A percentile compares a stretch with the other conserved stretches of the same genome.
These are phyloP conservation scores for Teunomyces tritomae DNA, from an alignment of 805 yeast genomes.

Conservation along the genomic window DNA sequence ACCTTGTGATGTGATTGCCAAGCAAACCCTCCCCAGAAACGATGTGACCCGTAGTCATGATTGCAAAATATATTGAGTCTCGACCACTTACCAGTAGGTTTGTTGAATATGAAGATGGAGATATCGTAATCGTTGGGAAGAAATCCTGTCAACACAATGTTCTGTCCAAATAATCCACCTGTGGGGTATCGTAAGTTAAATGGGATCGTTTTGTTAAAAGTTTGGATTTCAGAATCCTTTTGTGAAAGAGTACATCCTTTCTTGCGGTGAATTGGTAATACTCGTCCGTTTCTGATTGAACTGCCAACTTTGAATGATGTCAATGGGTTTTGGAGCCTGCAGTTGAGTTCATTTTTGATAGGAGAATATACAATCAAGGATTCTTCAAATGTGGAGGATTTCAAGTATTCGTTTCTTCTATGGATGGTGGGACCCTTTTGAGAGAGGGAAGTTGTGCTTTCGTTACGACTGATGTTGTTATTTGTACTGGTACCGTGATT, in stretches of 20 bases:
- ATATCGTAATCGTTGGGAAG: conserved; percentile 46
- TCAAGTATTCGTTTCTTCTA: conserved; percentile 1
- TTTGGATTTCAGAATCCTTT: background rate
- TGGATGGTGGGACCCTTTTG: background rate
- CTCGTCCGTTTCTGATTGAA: conserved; percentile 28
- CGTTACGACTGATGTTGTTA: too few species aligned
- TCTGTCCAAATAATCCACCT: conserved; percentile 65
- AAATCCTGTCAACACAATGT: conserved; percentile 60
- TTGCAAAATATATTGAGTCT: conserved; percentile 52
- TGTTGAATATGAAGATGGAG: conserved; percentile 50
- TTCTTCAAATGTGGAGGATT: conserved; percentile 8
- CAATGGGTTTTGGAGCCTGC: conserved; percentile 27
- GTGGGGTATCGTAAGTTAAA: conserved; percentile 52
- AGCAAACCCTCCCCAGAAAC: conserved; percentile 65
- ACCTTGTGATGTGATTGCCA: conserved; percentile 81
- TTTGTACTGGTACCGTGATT: conserved; percentile 2
- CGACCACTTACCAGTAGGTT: conserved; percentile 62
- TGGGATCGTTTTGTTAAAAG: conserved; percentile 36
- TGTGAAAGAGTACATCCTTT: background rate
- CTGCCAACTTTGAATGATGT: conserved; percentile 35
- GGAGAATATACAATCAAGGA: conserved; percentile 35
- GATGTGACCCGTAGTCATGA: conserved; percentile 52
- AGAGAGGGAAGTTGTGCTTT: background rate
- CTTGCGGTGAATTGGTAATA: conserved; percentile 30
- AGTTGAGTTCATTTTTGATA: conserved; percentile 11